phyloP scores from a whole-genome alignment of 2,329 filamentous ascomycete species.

The Fusarium nelsonii region DNA sequence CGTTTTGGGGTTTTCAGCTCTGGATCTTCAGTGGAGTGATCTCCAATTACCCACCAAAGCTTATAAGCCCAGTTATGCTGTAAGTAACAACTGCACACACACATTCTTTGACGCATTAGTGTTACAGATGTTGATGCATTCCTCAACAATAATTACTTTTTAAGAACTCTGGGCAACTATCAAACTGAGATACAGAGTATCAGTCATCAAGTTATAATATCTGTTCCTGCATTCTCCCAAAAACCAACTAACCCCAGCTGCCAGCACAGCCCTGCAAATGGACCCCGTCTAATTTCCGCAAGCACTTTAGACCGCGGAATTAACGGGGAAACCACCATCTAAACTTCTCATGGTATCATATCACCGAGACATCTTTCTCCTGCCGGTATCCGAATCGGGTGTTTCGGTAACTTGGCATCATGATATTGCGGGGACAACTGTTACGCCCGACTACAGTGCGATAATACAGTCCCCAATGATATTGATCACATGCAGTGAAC shows the following conservation, averaged over 20 bases:
- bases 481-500: background rate
- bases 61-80: background rate
- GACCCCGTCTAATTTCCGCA: conserved; percentile 11
- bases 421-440: conserved; percentile 9
- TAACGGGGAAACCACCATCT: background rate
- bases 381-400: conserved; percentile 35
- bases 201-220: too few species aligned
- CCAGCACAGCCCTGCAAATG: conserved; percentile 22
- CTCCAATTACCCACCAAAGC: background rate
- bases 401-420: conserved; percentile 14
- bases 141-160: background rate
- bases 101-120: too few species aligned
- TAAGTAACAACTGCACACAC: background rate
- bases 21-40: background rate
- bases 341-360: conserved; percentile 9
- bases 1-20: background rate
- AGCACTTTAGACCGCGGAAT: conserved; percentile 9
- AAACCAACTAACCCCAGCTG: background rate
- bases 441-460: conserved; percentile 25
- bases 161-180: background rate
- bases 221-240: background rate
- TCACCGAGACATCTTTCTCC: background rate
- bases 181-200: background rate
- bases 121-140: background rate
- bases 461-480: background rate